Evolutionary conservation across 2,329 filamentous ascomycete species (phyloP).

Genomic region (Camptophora hylomeconis): DNA sequence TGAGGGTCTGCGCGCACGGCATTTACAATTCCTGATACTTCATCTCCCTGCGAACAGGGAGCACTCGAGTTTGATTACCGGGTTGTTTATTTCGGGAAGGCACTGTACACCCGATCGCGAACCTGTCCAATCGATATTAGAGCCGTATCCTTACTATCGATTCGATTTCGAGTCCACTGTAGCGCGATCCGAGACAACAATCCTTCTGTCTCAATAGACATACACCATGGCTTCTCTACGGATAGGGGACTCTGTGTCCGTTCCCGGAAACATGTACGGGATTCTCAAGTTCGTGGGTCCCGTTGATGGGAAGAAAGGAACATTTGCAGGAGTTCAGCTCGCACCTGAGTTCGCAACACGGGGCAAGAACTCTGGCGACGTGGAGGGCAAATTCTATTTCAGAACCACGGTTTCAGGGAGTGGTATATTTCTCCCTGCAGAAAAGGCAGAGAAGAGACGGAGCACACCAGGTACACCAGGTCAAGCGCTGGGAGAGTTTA

Average conservation of each 20-base stretch:
- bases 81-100: too few relatives aligned
- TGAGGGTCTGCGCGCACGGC: too few relatives aligned
- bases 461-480: constrained; percentile 48
- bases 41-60: too few relatives aligned
- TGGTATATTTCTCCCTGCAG: constrained; percentile 84
- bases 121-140: too few relatives aligned
- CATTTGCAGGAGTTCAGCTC: constrained; percentile 86
- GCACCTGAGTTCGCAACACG: constrained; percentile 63
- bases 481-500: constrained; percentile 36
- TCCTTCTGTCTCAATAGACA: too few relatives aligned
- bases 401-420: constrained; percentile 62
- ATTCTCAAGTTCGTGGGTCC: constrained; percentile 77
- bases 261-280: constrained; percentile 69
- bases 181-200: too few relatives aligned
- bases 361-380: constrained; percentile 93
- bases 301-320: constrained; percentile 78
- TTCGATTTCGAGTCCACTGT: too few relatives aligned
- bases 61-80: too few relatives aligned
- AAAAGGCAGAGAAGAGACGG: constrained; percentile 59
- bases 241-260: constrained; percentile 17
- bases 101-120: too few relatives aligned
- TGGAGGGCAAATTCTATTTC: constrained; percentile 79
- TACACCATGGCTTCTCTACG: constrained; percentile 12
- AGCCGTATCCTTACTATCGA: too few relatives aligned
- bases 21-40: too few relatives aligned